Base-by-base conservation (phyloP, 1,139 yeast genomes). In the Kluyveromyces sp. region DNA sequence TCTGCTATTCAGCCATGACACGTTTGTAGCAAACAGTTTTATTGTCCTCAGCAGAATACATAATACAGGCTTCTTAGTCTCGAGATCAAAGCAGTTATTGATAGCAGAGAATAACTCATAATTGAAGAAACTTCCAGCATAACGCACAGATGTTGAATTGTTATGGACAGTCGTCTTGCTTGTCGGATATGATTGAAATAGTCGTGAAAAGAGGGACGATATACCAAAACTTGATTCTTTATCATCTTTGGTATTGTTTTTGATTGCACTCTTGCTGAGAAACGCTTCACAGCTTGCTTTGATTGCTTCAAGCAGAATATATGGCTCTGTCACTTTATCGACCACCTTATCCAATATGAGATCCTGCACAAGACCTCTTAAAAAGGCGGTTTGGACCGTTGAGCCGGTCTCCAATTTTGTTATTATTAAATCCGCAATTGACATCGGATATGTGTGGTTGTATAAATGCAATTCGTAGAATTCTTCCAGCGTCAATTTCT, bases 301-400 rank as follows among this genome's bases (percentile, higher is more conserved):
- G 4, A 57, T 40, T 1, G 49, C 51, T 8, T 49, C 47, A 3
- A 60, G 34, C 2, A 57, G 17, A 41, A 51, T 52, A 34, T 52
- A 55, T 8, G 64, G 63, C 17, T 58, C 63, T 1, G 46, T 44
- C 4, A 51, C 32, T 35, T 51, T 57, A 30, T 55, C 54, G 22
- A 53, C 30, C 9, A 60, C 33, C 22, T 51, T 49, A 2, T 56
- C 59, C 11, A 58, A 37, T 6, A 60, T 12, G n/a, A 58, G 40
- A 33, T 53, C 49, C 36, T 53, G 48, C 11, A 52, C 37, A 13
- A 59, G 30, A 1, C 58, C 50, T n/a, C 17, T 19, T 28, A 45
- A 25, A 25, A 47, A 47, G 3, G 46, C 30, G 3, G 17, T n/a
- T 31, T 47, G 44, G 15, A 47, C 32, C n/a, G 16, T 30, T 12